Percentiles rank a stretch among this genome's conserved stretches.
Conservation (phyloP, 2,329 filamentous ascomycete species). For the Sporothrix brunneoviolacea region DNA sequence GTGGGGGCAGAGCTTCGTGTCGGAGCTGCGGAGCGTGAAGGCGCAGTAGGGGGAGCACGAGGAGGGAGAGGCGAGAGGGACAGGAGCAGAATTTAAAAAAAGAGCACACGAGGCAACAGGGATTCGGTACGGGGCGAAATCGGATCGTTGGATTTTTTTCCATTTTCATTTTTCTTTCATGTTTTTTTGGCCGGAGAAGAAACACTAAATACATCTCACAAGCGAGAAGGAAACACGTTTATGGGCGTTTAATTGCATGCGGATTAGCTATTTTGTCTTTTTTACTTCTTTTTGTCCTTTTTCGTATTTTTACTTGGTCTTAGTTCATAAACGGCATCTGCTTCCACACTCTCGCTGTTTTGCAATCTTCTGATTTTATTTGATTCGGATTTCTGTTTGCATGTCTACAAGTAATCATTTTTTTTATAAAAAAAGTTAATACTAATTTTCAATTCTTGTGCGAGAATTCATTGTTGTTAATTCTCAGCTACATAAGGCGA, state of each 20-base stretch:
- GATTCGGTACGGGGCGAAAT: no score
- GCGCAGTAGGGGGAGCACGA: slow-evolving; percentile 2
- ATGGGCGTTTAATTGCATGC: no score
- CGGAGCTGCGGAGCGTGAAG: slow-evolving; percentile 52
- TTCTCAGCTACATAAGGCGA: neutral
- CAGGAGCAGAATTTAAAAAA: neutral
- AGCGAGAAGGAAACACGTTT: no score
- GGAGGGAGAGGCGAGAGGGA: neutral
- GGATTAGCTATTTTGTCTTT: neutral
- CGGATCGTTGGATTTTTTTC: neutral
- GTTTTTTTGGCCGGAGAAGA: no score
- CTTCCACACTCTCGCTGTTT: neutral
- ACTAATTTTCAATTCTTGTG: neutral
- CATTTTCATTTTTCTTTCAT: neutral
- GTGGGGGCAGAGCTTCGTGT: slow-evolving; percentile 92
- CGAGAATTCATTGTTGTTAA: no score
- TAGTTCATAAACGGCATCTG: no score
- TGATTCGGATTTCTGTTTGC: no score
- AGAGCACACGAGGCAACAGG: no score
- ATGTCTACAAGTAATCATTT: no score
- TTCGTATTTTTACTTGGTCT: no score
- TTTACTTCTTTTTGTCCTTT: neutral
- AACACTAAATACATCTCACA: no score
- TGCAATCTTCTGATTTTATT: neutral
- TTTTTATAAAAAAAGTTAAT: no score